Percentiles rank a stretch among this genome's conserved stretches.
These are phyloP conservation scores for Stemphylium vesicarium DNA, from an alignment of 2,329 filamentous ascomycete species.

Conservation along the genomic window DNA sequence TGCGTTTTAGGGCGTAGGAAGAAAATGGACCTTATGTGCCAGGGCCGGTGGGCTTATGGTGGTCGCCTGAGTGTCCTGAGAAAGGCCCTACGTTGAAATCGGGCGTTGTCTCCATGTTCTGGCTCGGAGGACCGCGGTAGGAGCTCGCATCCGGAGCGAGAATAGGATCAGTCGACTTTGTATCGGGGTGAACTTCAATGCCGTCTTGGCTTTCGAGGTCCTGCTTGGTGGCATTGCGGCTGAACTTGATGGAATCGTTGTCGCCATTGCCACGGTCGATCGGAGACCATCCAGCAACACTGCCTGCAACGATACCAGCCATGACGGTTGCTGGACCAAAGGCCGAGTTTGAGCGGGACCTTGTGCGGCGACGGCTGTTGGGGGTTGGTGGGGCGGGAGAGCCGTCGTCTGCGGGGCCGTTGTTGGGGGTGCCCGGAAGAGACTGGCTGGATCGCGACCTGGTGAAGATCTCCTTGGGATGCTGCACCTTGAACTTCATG, in stretches of 20 bases:
- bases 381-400: constrained; percentile 57
- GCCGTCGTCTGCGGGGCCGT: constrained; percentile 52
- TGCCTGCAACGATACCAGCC: constrained; percentile 82
- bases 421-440: constrained; percentile 68
- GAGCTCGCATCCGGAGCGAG: constrained; percentile 52
- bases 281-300: constrained; percentile 78
- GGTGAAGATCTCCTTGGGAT: constrained; percentile 75
- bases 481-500: constrained; percentile 77
- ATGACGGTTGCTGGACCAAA: constrained; percentile 78
- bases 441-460: constrained; percentile 67
- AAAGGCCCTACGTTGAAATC: constrained; percentile 53
- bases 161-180: constrained; percentile 55
- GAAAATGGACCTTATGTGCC: background rate
- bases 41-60: constrained; percentile 13
- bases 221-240: constrained; percentile 39
- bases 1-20: constrained; percentile 1
- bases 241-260: constrained; percentile 51
- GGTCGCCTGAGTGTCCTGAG: constrained; percentile 39
- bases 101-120: constrained; percentile 53
- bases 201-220: constrained; percentile 53
- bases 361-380: constrained; percentile 65
- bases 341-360: constrained; percentile 74
- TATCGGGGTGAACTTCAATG: constrained; percentile 58
- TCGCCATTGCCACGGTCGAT: constrained; percentile 59
- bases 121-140: constrained; percentile 52